Conservation (phyloP, 345 rosid species). For the Brassica incana region DNA sequence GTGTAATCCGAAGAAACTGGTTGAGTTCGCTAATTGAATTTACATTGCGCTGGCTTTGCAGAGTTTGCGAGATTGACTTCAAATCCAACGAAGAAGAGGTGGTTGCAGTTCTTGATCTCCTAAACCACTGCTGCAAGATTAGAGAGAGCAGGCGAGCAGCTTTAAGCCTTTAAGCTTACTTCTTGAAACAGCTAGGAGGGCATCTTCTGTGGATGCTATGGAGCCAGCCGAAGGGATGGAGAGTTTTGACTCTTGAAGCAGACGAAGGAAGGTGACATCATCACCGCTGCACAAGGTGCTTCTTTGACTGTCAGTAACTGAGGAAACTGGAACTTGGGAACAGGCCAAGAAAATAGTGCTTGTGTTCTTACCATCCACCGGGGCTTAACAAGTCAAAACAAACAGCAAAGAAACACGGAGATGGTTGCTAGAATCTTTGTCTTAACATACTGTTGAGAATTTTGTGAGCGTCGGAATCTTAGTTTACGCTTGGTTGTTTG, state of each 20-base stretch:
- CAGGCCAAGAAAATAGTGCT: slow-evolving; percentile 97
- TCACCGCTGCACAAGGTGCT: slow-evolving; percentile 71
- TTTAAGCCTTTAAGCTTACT: slow-evolving; percentile 84
- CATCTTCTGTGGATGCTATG: slow-evolving; percentile 97
- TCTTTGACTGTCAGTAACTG: slow-evolving; percentile 64
- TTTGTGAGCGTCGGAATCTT: too few species aligned
- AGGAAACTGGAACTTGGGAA: slow-evolving; percentile 76
- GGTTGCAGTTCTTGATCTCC: slow-evolving; percentile 91
- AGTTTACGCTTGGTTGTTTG: too few species aligned
- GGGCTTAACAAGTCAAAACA: slow-evolving; percentile 85
- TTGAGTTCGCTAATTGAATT: slow-evolving; percentile 19
- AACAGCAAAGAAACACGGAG: slow-evolving; percentile 97
- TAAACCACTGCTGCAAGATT: slow-evolving; percentile 95
- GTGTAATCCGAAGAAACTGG: neutral
- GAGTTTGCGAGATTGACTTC: slow-evolving; percentile 79
- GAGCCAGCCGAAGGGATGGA: slow-evolving; percentile 98
- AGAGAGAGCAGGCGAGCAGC: slow-evolving; percentile 91
- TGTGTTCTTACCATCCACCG: slow-evolving; percentile 85
- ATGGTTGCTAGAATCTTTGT: slow-evolving; percentile 99
- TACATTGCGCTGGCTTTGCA: slow-evolving; percentile 43
- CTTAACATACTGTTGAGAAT: slow-evolving; percentile 49
- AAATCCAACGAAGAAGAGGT: slow-evolving; percentile 92
- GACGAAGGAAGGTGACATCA: slow-evolving; percentile 71
- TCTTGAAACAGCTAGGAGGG: slow-evolving; percentile 96
- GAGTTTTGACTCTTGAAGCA: slow-evolving; percentile 81